A percentile compares a stretch with the other conserved stretches of the same genome.
Conservation (phyloP, 1,284 basidiomycete genomes). For the Fomitopsis betulina region DNA sequence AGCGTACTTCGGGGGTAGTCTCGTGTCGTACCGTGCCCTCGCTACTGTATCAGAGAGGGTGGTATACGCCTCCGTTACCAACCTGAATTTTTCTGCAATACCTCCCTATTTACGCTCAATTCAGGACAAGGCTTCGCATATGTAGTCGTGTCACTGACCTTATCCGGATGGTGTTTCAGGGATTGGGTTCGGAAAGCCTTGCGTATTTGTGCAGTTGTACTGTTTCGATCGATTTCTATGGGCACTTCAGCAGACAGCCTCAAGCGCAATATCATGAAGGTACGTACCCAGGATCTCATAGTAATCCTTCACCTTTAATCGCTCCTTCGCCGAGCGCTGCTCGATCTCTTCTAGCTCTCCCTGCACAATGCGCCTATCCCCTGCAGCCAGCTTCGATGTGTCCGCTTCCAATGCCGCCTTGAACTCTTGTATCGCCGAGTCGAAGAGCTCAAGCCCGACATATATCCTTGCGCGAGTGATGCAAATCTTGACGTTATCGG, state of each 20-base stretch:
- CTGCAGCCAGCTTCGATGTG: constrained; percentile 16
- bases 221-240: constrained; percentile 3
- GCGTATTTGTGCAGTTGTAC: constrained; percentile 9
- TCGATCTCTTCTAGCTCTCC: constrained; percentile 39
- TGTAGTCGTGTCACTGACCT: constrained; percentile 2
- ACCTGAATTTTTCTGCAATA: constrained; percentile 13
- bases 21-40: constrained; percentile 2
- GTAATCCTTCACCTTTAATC: constrained; percentile 8
- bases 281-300: constrained; percentile 12
- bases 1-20: background rate
- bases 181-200: constrained; percentile 10
- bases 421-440: constrained; percentile 13
- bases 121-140: background rate
- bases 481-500: constrained; percentile 4
- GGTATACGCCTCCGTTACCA: constrained; percentile 8
- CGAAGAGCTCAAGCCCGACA: constrained; percentile 13
- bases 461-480: constrained; percentile 11
- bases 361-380: constrained; percentile 20
- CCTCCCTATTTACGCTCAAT: constrained; percentile 9
- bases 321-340: constrained; percentile 34
- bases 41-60: constrained; percentile 4
- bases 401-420: constrained; percentile 9
- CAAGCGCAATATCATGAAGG: background rate
- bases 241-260: background rate
- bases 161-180: constrained; percentile 15